These are phyloP conservation scores for Globisporangium nagaii DNA, from an alignment of 352 stramenopile species.

Conservation along the genomic window DNA sequence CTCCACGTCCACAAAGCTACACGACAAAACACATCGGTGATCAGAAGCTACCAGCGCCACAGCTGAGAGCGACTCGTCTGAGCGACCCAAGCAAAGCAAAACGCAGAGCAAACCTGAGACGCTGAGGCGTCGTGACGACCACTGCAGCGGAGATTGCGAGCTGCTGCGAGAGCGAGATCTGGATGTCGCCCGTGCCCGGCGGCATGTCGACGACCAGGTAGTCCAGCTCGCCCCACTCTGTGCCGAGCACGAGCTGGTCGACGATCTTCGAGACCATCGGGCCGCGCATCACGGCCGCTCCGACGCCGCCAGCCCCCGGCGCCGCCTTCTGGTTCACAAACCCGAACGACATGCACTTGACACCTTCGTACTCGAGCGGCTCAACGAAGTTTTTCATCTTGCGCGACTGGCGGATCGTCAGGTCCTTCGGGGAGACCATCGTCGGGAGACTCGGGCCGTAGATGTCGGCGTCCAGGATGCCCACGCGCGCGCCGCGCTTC, in stretches of 20 bases:
- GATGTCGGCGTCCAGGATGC: conserved; percentile 99
- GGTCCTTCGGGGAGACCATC: conserved; percentile 86
- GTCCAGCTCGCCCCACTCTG: conserved; percentile 98
- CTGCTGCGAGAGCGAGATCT: conserved; percentile 97
- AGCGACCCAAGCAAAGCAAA: not conserved
- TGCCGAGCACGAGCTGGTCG: conserved; percentile 94
- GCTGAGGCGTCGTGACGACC: conserved; percentile 98
- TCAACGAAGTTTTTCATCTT: conserved; percentile 72
- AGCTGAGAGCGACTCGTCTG: too few relatives aligned
- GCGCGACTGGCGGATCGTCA: conserved; percentile 62
- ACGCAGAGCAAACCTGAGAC: conserved; percentile 86
- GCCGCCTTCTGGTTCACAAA: conserved; percentile 87
- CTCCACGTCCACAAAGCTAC: conserved; percentile 96
- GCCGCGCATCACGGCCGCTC: conserved; percentile 93
- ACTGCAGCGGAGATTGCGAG: conserved; percentile 97
- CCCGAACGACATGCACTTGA: conserved; percentile 92
- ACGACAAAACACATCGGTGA: not conserved
- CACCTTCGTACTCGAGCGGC: conserved; percentile 80
- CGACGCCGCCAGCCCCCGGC: conserved; percentile 69
- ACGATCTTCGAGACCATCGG: conserved; percentile 98
- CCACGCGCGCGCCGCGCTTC: conserved; percentile 90
- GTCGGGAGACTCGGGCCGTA: conserved; percentile 98
- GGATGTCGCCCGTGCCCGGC: conserved; percentile 98
- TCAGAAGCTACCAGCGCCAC: too few relatives aligned
- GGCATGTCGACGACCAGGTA: conserved; percentile 99